A percentile compares a stretch with the other conserved stretches of the same genome.
Evolutionary conservation across 352 stramenopile genomes (phyloP).

Genomic region (Pythium insidiosum): DNA sequence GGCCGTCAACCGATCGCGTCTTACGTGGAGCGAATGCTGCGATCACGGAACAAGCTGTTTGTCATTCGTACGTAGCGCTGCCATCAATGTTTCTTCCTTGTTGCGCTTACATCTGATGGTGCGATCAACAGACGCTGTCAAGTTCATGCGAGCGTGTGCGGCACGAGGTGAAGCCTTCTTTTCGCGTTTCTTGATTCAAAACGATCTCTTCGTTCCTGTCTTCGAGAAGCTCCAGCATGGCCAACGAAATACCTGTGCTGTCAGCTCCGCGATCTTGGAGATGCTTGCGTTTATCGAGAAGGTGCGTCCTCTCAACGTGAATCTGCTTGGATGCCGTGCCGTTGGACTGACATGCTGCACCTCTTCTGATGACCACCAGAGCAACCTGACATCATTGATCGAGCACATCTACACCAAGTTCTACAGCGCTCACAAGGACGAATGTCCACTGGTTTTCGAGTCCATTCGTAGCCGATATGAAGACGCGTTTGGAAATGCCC

Average conservation of each 20-base stretch:
- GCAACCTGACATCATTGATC: slow-evolving; percentile 56
- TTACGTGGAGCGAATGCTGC: slow-evolving; percentile 68
- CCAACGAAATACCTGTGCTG: slow-evolving; percentile 43
- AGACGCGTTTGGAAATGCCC: slow-evolving; percentile 27
- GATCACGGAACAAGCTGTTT: slow-evolving; percentile 77
- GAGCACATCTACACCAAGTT: slow-evolving; percentile 80
- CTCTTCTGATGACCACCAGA: slow-evolving; percentile 30
- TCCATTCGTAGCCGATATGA: slow-evolving; percentile 50
- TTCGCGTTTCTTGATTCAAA: slow-evolving; percentile 72
- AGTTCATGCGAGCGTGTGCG: slow-evolving; percentile 72
- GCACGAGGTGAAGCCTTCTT: slow-evolving; percentile 73
- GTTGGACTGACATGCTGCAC: slow-evolving; percentile 1
- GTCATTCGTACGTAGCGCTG: slow-evolving; percentile 53
- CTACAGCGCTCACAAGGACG: slow-evolving; percentile 60
- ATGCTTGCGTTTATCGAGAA: slow-evolving; percentile 71
- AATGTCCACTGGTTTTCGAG: slow-evolving; percentile 68
- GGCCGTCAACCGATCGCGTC: slow-evolving; percentile 65
- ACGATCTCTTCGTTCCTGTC: slow-evolving; percentile 53
- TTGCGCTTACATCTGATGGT: not conserved
- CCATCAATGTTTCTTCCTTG: not conserved
- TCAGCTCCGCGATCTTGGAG: slow-evolving; percentile 71
- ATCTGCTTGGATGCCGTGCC: not conserved
- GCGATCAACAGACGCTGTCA: slow-evolving; percentile 58
- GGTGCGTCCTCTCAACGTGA: slow-evolving; percentile 13
- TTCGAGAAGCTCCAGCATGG: slow-evolving; percentile 42